phyloP scores from a whole-genome alignment of 2,329 filamentous ascomycete genomes.

The Chrysosporium queenslandicum region DNA sequence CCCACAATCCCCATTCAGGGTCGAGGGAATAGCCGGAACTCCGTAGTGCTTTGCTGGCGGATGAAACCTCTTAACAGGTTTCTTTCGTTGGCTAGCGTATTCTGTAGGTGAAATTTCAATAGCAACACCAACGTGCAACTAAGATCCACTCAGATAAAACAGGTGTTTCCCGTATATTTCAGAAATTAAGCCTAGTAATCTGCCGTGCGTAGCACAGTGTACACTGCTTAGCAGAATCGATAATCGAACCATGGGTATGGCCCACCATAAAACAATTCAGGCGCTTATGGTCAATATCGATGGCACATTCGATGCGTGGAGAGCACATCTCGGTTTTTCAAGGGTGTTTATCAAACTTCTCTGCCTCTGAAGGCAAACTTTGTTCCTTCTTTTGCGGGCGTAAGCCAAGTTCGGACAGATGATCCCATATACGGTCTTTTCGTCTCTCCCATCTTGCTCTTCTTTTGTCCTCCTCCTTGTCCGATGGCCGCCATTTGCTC shows the following conservation, averaged over 20 bases:
- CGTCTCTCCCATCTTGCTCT: slow-evolving; percentile 38
- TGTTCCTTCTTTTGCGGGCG: slow-evolving; percentile 45
- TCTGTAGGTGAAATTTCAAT: not conserved
- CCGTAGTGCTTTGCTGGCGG: no score
- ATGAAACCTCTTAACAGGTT: no score
- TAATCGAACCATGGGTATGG: not conserved
- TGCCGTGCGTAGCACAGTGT: not conserved
- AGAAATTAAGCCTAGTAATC: not conserved
- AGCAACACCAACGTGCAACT: not conserved
- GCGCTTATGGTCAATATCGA: not conserved
- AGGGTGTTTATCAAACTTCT: not conserved
- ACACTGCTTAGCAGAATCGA: not conserved
- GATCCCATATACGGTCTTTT: slow-evolving; percentile 38
- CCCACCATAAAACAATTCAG: not conserved
- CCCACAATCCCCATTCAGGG: no score
- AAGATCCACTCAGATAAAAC: not conserved
- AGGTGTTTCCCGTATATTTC: not conserved
- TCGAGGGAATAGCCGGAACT: no score
- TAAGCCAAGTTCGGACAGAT: slow-evolving; percentile 42
- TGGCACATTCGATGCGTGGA: not conserved
- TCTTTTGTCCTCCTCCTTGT: slow-evolving; percentile 32
- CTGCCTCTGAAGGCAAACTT: slow-evolving; percentile 21
- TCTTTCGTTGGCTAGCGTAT: no score
- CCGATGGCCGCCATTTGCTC: slow-evolving; percentile 39
- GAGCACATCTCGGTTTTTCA: not conserved